Evolutionary conservation across 371 early-diverging fungal genomes (phyloP), one percentile per base, ranked within the genome.

Genomic region (Lichtheimia ornata): DNA sequence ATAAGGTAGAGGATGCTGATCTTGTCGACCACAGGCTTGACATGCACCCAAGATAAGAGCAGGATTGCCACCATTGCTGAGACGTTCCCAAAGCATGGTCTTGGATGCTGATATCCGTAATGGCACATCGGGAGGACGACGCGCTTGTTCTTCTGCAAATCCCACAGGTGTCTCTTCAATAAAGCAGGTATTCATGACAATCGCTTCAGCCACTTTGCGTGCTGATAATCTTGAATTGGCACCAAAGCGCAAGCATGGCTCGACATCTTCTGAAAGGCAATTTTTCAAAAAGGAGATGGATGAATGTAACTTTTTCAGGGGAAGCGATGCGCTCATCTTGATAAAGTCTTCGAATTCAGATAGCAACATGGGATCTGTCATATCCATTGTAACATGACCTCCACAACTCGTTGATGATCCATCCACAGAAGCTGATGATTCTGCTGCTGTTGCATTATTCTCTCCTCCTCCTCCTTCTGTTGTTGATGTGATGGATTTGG

Each of bases 191-290:
- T 94, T 93, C 58, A 87, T 76, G 14, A 87, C 82, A 57, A 96
- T 93, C 30, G 95, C 93, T 58, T 96, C 96, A n/a, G 91, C 81
- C 35, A 96, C 81, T 65, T 90, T 92, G 42, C 87, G 84, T 17
- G 94, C 88, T 18, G 93, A 90, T 9, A 94, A 85, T 27, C 94
- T 87, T 15, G 95, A 88, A 45, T 84, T 89, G 35, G 90, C 85
- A 20, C 96, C 95, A 67, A 96, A 95, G 24, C 94, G 84, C 58
- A 97, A 81, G 67, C 95, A 94, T 3, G 95, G 92, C 62, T 89
- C 90, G 2, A 96, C 87, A 65, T 97, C 97, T 63, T 95, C 96
- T 22, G 86, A 88, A 44, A 93, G 85, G 44, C 89, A 89, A 55
- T 89, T 88, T 56, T 89, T 88, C 84, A 96, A 88, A 66, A 93